phyloP scores from a whole-genome alignment of 805 yeast genomes.

The Suhomyces kilbournensis region DNA sequence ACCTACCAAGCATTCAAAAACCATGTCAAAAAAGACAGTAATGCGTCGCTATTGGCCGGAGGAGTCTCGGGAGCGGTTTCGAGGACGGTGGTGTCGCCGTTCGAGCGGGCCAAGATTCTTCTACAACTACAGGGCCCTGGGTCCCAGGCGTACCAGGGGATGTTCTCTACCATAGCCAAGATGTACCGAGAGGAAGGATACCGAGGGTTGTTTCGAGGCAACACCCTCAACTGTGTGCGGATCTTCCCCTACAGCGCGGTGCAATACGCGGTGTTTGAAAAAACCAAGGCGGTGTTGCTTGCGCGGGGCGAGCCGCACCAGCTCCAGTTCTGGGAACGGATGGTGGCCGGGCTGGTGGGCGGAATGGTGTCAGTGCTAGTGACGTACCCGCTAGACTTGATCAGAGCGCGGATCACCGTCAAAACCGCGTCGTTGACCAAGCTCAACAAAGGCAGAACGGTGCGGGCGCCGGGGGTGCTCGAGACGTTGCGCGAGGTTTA shows the following conservation, averaged over 20 bases:
- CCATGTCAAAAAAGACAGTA: conserved; percentile 41
- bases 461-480: conserved; percentile 70
- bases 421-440: conserved; percentile 72
- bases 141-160: conserved; percentile 57
- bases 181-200: conserved; percentile 92
- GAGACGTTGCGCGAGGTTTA: conserved; percentile 58
- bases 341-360: conserved; percentile 75
- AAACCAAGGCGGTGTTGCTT: conserved; percentile 43
- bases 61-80: conserved; percentile 79
- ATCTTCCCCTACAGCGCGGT: conserved; percentile 94
- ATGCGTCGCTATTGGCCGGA: conserved; percentile 66
- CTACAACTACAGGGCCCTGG: conserved; percentile 81
- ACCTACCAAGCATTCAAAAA: background rate
- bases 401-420: conserved; percentile 83
- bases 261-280: conserved; percentile 83
- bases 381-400: conserved; percentile 90
- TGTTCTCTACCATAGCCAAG: conserved; percentile 66
- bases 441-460: conserved; percentile 43
- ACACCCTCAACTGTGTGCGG: conserved; percentile 83
- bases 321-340: conserved; percentile 54
- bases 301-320: conserved; percentile 25
- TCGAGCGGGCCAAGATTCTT: conserved; percentile 89
- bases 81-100: conserved; percentile 89
- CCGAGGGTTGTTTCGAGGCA: conserved; percentile 86
- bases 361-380: conserved; percentile 77